Evolutionary conservation across 2,329 filamentous ascomycete genomes (phyloP).

Genomic region (Geosmithia morbida): DNA sequence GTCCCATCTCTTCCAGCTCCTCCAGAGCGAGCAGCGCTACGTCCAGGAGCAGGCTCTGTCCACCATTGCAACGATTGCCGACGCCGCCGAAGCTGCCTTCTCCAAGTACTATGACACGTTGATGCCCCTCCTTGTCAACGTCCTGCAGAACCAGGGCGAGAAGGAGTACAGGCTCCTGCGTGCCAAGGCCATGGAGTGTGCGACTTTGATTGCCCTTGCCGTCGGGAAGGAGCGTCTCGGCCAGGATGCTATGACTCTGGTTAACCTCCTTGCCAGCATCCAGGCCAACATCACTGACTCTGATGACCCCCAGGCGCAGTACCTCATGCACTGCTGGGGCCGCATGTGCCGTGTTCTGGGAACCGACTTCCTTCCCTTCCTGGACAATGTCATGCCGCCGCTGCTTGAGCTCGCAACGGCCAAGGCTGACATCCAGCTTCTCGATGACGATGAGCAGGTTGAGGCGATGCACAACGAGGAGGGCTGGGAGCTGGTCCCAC

Average conservation of each 20-base stretch:
- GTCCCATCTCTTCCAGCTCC: constrained; percentile 69
- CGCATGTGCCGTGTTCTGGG: constrained; percentile 95
- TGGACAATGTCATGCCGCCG: constrained; percentile 87
- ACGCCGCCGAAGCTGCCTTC: constrained; percentile 91
- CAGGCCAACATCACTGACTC: constrained; percentile 77
- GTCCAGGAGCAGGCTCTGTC: constrained; percentile 96
- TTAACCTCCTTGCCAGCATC: constrained; percentile 75
- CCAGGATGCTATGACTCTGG: constrained; percentile 71
- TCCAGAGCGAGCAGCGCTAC: constrained; percentile 86
- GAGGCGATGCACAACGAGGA: constrained; percentile 89
- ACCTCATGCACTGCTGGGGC: constrained; percentile 97
- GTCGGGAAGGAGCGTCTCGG: constrained; percentile 90
- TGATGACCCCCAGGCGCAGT: constrained; percentile 92
- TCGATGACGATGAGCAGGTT: constrained; percentile 90
- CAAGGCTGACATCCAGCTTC: constrained; percentile 91
- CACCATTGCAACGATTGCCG: constrained; percentile 97
- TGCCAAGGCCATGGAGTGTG: constrained; percentile 98
- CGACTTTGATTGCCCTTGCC: constrained; percentile 86
- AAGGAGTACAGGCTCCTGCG: constrained; percentile 85
- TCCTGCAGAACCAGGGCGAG: constrained; percentile 76
- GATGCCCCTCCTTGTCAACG: constrained; percentile 88
- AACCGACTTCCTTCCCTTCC: constrained; percentile 80
- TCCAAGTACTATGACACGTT: constrained; percentile 89
- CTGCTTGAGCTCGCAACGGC: constrained; percentile 81
- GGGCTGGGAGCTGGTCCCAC: constrained; percentile 91